A percentile compares a stretch with the other conserved stretches of the same genome.
Evolutionary conservation across 202 grass and related monocot species (phyloP).

Genomic region (Musa balbisiana): DNA sequence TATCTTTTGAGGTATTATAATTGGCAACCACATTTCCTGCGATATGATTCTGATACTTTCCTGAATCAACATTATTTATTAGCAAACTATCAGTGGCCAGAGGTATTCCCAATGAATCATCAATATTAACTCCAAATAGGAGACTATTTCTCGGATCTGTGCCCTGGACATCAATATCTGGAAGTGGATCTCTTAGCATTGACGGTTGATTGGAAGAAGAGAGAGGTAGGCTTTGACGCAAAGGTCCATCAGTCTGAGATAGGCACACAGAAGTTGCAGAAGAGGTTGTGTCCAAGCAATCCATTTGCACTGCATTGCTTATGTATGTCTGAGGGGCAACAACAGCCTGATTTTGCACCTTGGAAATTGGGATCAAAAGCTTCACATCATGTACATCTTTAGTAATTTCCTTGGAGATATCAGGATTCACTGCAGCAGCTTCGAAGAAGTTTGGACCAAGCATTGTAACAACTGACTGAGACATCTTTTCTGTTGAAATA

Average conservation of each 20-base stretch:
- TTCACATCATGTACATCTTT: constrained; percentile 53
- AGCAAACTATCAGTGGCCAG: constrained; percentile 68
- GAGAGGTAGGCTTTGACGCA: constrained; percentile 52
- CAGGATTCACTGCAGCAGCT: constrained; percentile 33
- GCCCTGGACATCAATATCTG: constrained; percentile 56
- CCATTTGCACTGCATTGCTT: constrained; percentile 50
- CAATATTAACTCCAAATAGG: constrained; percentile 76
- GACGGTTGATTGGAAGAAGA: constrained; percentile 56
- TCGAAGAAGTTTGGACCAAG: constrained; percentile 43
- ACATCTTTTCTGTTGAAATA: constrained; percentile 36
- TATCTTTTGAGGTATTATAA: constrained; percentile 63
- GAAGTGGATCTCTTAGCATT: constrained; percentile 51
- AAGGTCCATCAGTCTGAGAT: constrained; percentile 65
- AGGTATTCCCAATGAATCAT: constrained; percentile 55
- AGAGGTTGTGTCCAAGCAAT: constrained; percentile 76
- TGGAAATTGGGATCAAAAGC: constrained; percentile 36
- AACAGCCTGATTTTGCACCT: constrained; percentile 41
- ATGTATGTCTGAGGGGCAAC: constrained; percentile 44
- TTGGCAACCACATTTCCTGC: constrained; percentile 54
- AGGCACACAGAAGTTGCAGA: constrained; percentile 87
- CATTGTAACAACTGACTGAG: constrained; percentile 41
- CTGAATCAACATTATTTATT: constrained; percentile 52
- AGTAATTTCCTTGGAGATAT: constrained; percentile 33
- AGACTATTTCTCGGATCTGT: constrained; percentile 59
- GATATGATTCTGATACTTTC: constrained; percentile 67